Evolutionary conservation across 2,329 filamentous ascomycete species (phyloP), one percentile per base, ranked within the genome.

Genomic region (Fusarium algeriense): DNA sequence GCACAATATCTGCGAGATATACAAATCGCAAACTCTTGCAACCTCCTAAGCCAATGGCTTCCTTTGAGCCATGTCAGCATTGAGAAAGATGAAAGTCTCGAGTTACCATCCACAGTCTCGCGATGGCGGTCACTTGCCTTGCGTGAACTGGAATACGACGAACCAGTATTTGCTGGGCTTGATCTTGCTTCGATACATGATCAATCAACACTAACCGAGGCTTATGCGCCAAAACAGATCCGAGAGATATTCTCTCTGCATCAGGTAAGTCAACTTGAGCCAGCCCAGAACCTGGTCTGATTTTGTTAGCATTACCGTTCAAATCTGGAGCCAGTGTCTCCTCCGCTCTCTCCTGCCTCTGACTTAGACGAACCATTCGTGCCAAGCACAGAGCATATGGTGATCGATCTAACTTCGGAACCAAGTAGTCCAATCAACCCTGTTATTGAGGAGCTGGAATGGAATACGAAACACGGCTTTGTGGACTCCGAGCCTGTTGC

Each of bases 371-470:
- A 56, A 11, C 54, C 59, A 1, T 79, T 75, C 53, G 32, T 77
- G n/a, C 78, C 76, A 1, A 44, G 61, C 11, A 41, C 54, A 2
- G 60, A 66, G 1, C 64, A 64, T 28, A 65, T 71, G 9, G 19
- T 71, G 6, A 74, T 82, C 6, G 76, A 79, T 38, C 57, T 78
- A 2, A 76, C 76, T 32, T 80, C 79, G 1, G 79, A 80, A 4
- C 78, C 80, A 15, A 64, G 45, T 17, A 81, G 71, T 26, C 78
- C 79, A 5, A n/a, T 48, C 10, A 50, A 61, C 7, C 6, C 30
- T 2, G 26, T 43, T 2, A 48, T 60, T 45, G 30, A 58, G 13
- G 48, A 56, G 35, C 19, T 75, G 10, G 46, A 74, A 46, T 52
- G 59, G 37, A 53, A 45, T 14, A 15, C 65, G 6, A 35, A 57